phyloP scores from a whole-genome alignment of 371 early-diverging fungal species.

The Coemansia sp. region DNA sequence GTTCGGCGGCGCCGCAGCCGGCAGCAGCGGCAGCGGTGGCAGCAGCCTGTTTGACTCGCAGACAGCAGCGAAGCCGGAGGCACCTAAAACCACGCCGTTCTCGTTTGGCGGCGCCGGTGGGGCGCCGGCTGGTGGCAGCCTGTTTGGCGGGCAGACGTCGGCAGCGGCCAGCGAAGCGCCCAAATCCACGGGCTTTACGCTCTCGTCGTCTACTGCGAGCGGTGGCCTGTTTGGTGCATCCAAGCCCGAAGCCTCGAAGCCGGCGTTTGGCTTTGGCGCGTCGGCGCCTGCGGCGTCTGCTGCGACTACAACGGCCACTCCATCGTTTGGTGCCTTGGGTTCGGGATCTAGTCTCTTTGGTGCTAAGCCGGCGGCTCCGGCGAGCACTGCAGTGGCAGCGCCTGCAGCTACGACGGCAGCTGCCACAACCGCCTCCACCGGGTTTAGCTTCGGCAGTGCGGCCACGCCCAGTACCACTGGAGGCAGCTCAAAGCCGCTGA shows the following conservation, averaged over 20 bases:
- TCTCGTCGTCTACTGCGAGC: neutral
- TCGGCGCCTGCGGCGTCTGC: neutral
- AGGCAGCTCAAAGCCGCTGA: conserved; percentile 8
- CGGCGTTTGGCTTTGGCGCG: conserved; percentile 7
- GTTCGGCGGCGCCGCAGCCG: neutral
- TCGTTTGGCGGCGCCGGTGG: neutral
- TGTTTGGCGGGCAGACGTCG: conserved; percentile 17
- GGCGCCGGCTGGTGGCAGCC: neutral
- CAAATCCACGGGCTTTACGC: neutral
- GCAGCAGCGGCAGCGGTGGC: neutral
- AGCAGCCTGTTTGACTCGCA: conserved; percentile 23
- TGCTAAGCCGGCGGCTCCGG: neutral
- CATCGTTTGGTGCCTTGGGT: conserved; percentile 13
- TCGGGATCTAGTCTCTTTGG: neutral
- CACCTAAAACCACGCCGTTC: neutral
- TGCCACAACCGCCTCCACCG: conserved; percentile 17
- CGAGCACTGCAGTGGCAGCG: neutral
- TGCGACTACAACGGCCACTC: conserved; percentile 8
- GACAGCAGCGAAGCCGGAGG: neutral
- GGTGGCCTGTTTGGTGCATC: conserved; percentile 7
- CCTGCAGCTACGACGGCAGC: conserved; percentile 5
- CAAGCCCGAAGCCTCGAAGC: conserved; percentile 10
- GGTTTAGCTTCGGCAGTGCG: conserved; percentile 46
- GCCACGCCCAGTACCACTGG: conserved; percentile 17
- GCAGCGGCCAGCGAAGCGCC: neutral